phyloP scores from a whole-genome alignment of 768 basidiomycete species.

The Boletus tylopilopsis region DNA sequence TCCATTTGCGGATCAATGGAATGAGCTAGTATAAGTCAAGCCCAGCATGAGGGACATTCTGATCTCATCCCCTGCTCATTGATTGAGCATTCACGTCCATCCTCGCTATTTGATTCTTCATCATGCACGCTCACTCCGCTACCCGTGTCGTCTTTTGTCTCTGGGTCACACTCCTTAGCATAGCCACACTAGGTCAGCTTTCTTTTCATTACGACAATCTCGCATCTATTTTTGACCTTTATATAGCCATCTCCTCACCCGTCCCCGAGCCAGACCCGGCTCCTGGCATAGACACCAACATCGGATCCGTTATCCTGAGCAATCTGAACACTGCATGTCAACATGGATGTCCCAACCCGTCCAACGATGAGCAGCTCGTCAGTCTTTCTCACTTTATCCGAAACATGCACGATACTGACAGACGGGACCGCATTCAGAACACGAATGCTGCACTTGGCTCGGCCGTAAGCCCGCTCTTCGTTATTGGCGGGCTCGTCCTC shows the following conservation, averaged over 20 bases:
- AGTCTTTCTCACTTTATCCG: background rate
- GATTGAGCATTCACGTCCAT: constrained; percentile 7
- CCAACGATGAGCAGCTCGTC: constrained; percentile 22
- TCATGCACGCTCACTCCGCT: constrained; percentile 12
- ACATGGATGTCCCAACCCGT: constrained; percentile 20
- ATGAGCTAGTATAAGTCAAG: constrained; percentile 2
- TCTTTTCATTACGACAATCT: no score
- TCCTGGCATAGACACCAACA: constrained; percentile 21
- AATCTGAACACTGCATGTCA: constrained; percentile 25
- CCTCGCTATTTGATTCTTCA: background rate
- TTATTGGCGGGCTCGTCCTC: constrained; percentile 22
- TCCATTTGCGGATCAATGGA: background rate
- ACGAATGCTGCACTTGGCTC: constrained; percentile 21
- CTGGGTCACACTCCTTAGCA: constrained; percentile 20
- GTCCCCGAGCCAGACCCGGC: constrained; percentile 20
- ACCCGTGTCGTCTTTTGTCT: constrained; percentile 16
- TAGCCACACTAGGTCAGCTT: constrained; percentile 19
- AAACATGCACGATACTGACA: background rate
- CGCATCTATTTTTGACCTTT: background rate
- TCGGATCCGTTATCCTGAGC: constrained; percentile 17
- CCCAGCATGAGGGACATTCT: background rate
- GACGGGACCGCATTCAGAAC: constrained; percentile 8
- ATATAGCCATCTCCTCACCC: constrained; percentile 22
- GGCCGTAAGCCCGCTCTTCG: constrained; percentile 11
- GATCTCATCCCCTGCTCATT: constrained; percentile 1